Percentiles rank a stretch among this genome's conserved stretches.
phyloP scores from a whole-genome alignment of 179 eudicot species.

The Beta macrorhiza region DNA sequence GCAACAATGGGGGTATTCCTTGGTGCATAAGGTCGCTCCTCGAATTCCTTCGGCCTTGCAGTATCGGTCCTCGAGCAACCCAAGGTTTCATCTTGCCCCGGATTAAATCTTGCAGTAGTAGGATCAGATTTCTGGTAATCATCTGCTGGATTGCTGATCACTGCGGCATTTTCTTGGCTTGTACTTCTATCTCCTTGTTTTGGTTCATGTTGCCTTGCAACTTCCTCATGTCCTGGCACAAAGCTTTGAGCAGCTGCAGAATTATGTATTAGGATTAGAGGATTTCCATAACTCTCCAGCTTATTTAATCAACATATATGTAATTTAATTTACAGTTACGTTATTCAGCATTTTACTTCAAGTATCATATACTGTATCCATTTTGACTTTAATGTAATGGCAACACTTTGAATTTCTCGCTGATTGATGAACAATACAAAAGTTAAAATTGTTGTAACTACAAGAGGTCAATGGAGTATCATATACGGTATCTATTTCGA shows the following conservation, averaged over 20 bases:
- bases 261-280: not conserved
- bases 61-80: slow-evolving; percentile 28
- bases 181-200: not conserved
- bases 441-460: no score
- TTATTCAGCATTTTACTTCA: no score
- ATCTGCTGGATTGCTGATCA: slow-evolving; percentile 12
- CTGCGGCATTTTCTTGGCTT: slow-evolving; percentile 3
- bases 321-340: no score
- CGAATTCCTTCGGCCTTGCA: slow-evolving; percentile 20
- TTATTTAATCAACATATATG: no score
- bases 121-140: slow-evolving; percentile 20
- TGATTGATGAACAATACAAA: no score
- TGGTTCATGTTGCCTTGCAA: slow-evolving; percentile 13
- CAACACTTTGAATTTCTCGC: no score
- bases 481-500: no score
- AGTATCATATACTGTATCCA: no score
- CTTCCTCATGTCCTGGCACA: slow-evolving; percentile 16
- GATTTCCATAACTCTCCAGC: not conserved
- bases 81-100: slow-evolving; percentile 25
- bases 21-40: slow-evolving; percentile 33
- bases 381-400: no score
- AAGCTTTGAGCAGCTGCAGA: slow-evolving; percentile 7
- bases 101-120: slow-evolving; percentile 4
- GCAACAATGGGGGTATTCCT: slow-evolving; percentile 25
- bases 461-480: no score